These are phyloP conservation scores for Candolleomyces eurysporus DNA, from an alignment of 768 basidiomycete species.

Conservation along the genomic window DNA sequence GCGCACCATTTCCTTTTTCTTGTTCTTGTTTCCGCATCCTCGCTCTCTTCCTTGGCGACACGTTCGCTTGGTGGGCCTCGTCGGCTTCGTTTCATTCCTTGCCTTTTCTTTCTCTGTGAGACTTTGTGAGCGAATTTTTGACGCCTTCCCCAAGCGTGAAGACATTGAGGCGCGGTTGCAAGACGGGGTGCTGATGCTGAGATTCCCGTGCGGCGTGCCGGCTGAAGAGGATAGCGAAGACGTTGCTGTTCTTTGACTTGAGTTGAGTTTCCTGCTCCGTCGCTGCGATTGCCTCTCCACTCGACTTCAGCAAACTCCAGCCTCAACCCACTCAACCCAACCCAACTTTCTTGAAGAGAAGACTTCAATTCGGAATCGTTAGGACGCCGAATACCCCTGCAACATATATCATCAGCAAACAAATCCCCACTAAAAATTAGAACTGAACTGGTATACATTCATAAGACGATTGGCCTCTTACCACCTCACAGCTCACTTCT, in stretches of 20 bases:
- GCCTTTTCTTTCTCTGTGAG: constrained; percentile 12
- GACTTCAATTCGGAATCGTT: not conserved
- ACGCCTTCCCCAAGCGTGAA: constrained; percentile 12
- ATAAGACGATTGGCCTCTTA: not conserved
- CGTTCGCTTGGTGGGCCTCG: constrained; percentile 16
- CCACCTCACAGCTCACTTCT: no score
- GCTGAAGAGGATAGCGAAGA: constrained; percentile 15
- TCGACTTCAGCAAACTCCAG: not conserved
- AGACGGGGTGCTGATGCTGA: constrained; percentile 14
- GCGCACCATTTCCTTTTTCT: constrained; percentile 22
- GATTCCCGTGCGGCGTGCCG: constrained; percentile 13
- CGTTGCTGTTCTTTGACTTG: constrained; percentile 9
- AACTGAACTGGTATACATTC: not conserved
- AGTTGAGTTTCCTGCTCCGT: not conserved
- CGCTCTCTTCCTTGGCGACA: not conserved
- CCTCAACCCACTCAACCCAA: not conserved
- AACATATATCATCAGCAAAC: not conserved
- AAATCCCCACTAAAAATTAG: constrained; percentile 10
- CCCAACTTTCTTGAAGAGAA: not conserved
- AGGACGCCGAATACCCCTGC: constrained; percentile 1
- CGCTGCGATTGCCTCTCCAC: not conserved
- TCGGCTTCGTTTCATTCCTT: not conserved
- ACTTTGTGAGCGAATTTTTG: not conserved
- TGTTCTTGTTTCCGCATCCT: constrained; percentile 5
- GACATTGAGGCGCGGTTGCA: constrained; percentile 12